Conservation (phyloP, 2,329 filamentous ascomycete genomes). For the Talaromyces sp. region DNA sequence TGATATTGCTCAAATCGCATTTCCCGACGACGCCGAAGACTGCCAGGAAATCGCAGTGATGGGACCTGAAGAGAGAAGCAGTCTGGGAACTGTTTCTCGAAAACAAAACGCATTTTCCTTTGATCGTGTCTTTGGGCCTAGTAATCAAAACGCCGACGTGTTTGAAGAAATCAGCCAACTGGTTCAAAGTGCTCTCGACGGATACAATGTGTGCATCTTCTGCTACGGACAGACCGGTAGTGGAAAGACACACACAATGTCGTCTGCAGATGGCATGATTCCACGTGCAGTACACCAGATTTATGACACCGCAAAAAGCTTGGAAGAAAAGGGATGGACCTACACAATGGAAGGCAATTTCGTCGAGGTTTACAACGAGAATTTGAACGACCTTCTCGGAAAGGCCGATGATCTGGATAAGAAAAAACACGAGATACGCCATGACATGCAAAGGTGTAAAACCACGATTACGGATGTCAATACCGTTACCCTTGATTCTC, state of each 20-base stretch:
- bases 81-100: slow-evolving; percentile 68
- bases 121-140: slow-evolving; percentile 83
- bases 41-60: slow-evolving; percentile 81
- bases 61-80: slow-evolving; percentile 79
- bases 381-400: slow-evolving; percentile 83
- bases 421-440: slow-evolving; percentile 83
- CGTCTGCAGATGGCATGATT: slow-evolving; percentile 86
- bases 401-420: slow-evolving; percentile 67
- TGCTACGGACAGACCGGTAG: slow-evolving; percentile 97
- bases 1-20: slow-evolving; percentile 68
- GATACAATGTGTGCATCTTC: slow-evolving; percentile 98
- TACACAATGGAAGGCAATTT: slow-evolving; percentile 95
- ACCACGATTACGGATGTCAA: slow-evolving; percentile 79
- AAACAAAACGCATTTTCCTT: slow-evolving; percentile 86
- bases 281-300: slow-evolving; percentile 90
- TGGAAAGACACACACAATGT: slow-evolving; percentile 97
- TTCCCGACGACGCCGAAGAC: slow-evolving; percentile 74
- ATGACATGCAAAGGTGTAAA: slow-evolving; percentile 76
- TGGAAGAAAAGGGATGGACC: slow-evolving; percentile 88
- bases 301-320: slow-evolving; percentile 75
- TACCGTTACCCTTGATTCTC: slow-evolving; percentile 71
- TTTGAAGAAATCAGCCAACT: slow-evolving; percentile 97
- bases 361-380: slow-evolving; percentile 97
- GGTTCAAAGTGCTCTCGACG: slow-evolving; percentile 91
- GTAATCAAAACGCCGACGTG: slow-evolving; percentile 74